phyloP scores from a whole-genome alignment of 257 asterid species.

The Forsythia viridissima region DNA sequence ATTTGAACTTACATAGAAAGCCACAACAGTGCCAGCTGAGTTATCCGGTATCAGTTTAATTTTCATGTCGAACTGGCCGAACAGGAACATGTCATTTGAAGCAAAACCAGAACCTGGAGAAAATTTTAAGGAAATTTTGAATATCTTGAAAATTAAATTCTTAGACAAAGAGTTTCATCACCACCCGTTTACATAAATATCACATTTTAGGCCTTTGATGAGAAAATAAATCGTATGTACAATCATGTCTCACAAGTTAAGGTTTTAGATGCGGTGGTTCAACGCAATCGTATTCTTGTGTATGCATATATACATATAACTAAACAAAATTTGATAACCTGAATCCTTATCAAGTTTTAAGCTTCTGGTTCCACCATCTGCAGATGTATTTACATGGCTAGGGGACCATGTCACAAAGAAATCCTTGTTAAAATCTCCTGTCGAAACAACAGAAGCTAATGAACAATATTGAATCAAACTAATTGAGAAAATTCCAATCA shows the following conservation, averaged over 20 bases:
- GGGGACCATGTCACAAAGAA: slow-evolving; percentile 81
- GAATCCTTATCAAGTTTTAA: slow-evolving; percentile 65
- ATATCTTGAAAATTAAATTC: not conserved
- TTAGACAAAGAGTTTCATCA: not conserved
- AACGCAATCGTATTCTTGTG: not conserved
- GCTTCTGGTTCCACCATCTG: slow-evolving; percentile 61
- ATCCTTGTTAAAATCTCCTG: slow-evolving; percentile 85
- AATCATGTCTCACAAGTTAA: not conserved
- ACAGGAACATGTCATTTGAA: slow-evolving; percentile 73
- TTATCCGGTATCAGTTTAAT: slow-evolving; percentile 78
- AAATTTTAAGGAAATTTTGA: not conserved
- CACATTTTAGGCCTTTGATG: too few species aligned
- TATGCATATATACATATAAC: not conserved
- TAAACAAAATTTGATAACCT: slow-evolving; percentile 21
- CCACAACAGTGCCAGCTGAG: slow-evolving; percentile 91
- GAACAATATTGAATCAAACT: slow-evolving; percentile 26
- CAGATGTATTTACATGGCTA: slow-evolving; percentile 71
- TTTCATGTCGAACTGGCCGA: slow-evolving; percentile 81
- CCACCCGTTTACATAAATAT: too few species aligned
- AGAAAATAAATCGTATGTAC: not conserved
- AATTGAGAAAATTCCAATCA: slow-evolving; percentile 15
- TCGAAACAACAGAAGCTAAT: slow-evolving; percentile 61
- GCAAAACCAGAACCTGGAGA: slow-evolving; percentile 63
- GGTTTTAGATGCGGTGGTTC: not conserved
- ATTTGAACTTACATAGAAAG: slow-evolving; percentile 61